A percentile compares a stretch with the other conserved stretches of the same genome.
Conservation (phyloP, 208 protist genomes). For the Leishmania gerbilli region DNA sequence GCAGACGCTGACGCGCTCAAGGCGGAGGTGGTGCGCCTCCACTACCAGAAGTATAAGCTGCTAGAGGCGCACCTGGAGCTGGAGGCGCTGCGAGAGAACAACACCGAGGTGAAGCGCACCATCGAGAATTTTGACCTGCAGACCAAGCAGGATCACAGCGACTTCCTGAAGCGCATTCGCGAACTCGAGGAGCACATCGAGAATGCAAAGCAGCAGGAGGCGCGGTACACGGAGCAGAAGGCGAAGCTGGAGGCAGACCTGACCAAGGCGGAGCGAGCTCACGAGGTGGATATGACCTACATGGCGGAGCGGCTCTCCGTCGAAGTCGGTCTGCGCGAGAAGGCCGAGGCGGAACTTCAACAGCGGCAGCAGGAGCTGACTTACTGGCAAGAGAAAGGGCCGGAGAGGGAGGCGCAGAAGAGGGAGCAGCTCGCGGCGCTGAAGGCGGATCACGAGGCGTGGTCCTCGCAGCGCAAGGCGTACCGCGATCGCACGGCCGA, state of each 20-base stretch:
- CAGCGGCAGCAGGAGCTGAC: conserved; percentile 52
- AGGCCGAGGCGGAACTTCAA: conserved; percentile 63
- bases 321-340: conserved; percentile 55
- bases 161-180: conserved; percentile 60
- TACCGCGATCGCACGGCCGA: conserved; percentile 51
- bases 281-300: conserved; percentile 54
- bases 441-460: conserved; percentile 61
- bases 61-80: conserved; percentile 82
- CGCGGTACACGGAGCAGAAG: conserved; percentile 54
- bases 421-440: conserved; percentile 43
- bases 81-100: conserved; percentile 63
- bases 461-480: conserved; percentile 63
- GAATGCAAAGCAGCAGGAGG: conserved; percentile 59
- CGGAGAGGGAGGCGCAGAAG: conserved; percentile 53
- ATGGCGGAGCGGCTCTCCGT: conserved; percentile 50
- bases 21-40: conserved; percentile 79
- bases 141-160: conserved; percentile 78
- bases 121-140: conserved; percentile 77
- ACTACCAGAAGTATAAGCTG: conserved; percentile 91
- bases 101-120: conserved; percentile 65
- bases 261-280: conserved; percentile 38
- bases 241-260: conserved; percentile 60
- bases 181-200: conserved; percentile 76
- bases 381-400: conserved; percentile 56
- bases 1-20: conserved; percentile 69